Evolutionary conservation across 352 stramenopile species (phyloP), one percentile per base, ranked within the genome.

Genomic region (Pelagophyceae sp.): DNA sequence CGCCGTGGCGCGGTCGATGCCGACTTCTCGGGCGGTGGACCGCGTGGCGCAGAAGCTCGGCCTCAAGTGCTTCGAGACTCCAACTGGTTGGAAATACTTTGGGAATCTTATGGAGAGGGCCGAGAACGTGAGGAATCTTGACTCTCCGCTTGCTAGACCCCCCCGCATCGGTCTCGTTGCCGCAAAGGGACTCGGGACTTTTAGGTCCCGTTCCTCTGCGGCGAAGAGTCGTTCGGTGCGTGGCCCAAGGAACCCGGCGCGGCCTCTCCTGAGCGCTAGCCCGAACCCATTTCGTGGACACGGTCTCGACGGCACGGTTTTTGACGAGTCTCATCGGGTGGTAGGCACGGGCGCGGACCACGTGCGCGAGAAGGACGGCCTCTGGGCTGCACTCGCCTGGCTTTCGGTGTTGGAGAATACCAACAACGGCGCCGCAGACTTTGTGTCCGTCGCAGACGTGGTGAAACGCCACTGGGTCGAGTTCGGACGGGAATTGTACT

Each of bases 81-180:
- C 96, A 29, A 99, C 96, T 38, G 96, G 96, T 71, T 99, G 96
- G 96, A 99, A 99, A 87, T 99, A 98, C 86, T 99, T 99, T 82
- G 96, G 96, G 50, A 99, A 99, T 87, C 86, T 99, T 35, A 99
- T 99, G 96, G 94, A 97, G 25, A 87, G 96, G 79, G 45, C 45
- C 23, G n/a, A n/a, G n/a, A n/a, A n/a, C n/a, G n/a, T n/a, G n/a
- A n/a, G n/a, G n/a, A n/a, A n/a, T n/a, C n/a, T n/a, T n/a, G n/a
- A n/a, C n/a, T n/a, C n/a, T n/a, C n/a, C n/a, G n/a, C n/a, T n/a
- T n/a, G n/a, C n/a, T n/a, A n/a, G n/a, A n/a, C n/a, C n/a, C n/a
- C n/a, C n/a, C n/a, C n/a, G n/a, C n/a, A n/a, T n/a, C n/a, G n/a
- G n/a, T n/a, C n/a, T n/a, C n/a, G n/a, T n/a, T n/a, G n/a, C n/a